These are phyloP conservation scores for Viola odorata DNA, from an alignment of 345 rosid species.

Conservation along the genomic window DNA sequence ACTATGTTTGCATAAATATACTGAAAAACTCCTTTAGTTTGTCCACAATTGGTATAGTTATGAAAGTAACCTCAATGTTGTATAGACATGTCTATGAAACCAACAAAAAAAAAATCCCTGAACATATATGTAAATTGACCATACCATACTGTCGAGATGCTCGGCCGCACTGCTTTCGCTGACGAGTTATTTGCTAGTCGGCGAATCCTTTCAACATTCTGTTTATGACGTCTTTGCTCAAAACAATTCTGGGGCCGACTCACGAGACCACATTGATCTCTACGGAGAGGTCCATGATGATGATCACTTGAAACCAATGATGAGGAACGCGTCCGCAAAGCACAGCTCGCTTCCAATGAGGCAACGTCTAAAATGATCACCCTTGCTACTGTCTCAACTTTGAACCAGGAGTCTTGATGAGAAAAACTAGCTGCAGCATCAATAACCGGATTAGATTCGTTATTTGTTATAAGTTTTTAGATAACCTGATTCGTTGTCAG, in stretches of 20 bases:
- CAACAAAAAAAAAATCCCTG: no score
- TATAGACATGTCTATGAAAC: background rate
- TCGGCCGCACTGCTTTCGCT: conserved; percentile 66
- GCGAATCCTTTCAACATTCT: conserved; percentile 15
- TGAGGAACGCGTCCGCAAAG: conserved; percentile 42
- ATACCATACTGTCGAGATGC: conserved; percentile 83
- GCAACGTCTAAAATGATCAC: conserved; percentile 54
- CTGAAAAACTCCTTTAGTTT: background rate
- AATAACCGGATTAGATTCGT: conserved; percentile 4
- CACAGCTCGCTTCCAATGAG: conserved; percentile 43
- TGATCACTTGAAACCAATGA: conserved; percentile 43
- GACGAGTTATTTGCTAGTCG: conserved; percentile 46
- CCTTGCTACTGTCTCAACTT: conserved; percentile 79
- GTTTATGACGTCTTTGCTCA: no score
- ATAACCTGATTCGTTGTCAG: no score
- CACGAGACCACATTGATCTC: conserved; percentile 56
- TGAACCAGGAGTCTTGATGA: conserved; percentile 47
- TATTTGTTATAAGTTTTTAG: no score
- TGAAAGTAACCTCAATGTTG: no score
- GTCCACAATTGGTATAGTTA: no score
- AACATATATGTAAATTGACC: background rate
- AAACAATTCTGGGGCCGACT: conserved; percentile 62
- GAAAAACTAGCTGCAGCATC: conserved; percentile 49
- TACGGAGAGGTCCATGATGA: conserved; percentile 40
- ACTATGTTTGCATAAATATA: background rate